These are phyloP conservation scores for Ammopiptanthus mongolicus DNA, from an alignment of 306 rosid genomes.

Conservation along the genomic window DNA sequence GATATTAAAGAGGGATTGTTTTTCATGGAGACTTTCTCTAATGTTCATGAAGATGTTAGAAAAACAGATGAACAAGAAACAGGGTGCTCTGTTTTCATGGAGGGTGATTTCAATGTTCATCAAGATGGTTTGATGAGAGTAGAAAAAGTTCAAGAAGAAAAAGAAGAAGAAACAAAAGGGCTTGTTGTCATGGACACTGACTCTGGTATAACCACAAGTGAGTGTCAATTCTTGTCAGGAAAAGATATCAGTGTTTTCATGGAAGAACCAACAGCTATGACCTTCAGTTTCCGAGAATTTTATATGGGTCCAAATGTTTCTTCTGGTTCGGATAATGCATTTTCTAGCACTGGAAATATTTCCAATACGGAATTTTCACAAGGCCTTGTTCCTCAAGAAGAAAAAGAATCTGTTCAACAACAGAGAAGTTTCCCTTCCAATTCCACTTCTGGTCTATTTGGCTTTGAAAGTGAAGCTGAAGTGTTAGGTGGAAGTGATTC, in stretches of 20 bases:
- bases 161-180: slow-evolving; percentile 2
- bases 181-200: neutral
- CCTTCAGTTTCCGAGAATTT: slow-evolving; percentile 30
- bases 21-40: neutral
- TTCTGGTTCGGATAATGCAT: neutral
- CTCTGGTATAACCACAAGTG: slow-evolving; percentile 13
- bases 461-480: neutral
- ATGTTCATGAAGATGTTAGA: neutral
- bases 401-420: slow-evolving; percentile 7
- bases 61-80: neutral
- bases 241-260: slow-evolving; percentile 12
- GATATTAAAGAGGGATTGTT: neutral
- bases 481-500: slow-evolving; percentile 8
- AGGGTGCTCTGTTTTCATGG: neutral
- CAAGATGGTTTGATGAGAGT: neutral
- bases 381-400: neutral
- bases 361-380: neutral
- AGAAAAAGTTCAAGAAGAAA: neutral
- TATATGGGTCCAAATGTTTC: slow-evolving; percentile 21
- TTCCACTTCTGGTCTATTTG: neutral
- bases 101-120: neutral
- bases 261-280: slow-evolving; percentile 35
- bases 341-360: neutral
- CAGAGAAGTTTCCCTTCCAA: neutral
- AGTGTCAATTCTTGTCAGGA: slow-evolving; percentile 15